Base-by-base conservation (phyloP, 495 filamentous ascomycete species). In the Annulohypoxylon stygium region DNA sequence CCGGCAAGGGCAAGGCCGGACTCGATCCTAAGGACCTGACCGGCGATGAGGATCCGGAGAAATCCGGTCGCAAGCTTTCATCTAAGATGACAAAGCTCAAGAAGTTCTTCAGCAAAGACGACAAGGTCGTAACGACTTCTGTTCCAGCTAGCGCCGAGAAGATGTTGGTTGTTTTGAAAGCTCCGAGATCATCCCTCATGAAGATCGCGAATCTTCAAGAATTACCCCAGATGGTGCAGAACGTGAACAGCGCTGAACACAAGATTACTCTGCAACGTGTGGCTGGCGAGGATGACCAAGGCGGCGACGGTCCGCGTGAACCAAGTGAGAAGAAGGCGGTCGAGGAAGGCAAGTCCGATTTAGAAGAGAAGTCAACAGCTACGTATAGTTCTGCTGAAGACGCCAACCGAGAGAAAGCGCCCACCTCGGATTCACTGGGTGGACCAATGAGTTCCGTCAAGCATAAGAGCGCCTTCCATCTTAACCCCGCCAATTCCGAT, bases 51-150 rank as follows among this genome's bases (percentile, higher is more conserved):
- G 59, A 10, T 5, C 16, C 23, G 0, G 8, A 47, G 14, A 36
- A n/a, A 26, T 50, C 8, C 7, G 8, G 18, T 26, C 51, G 51
- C 50, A 65, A 53, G 50, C 30, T 57, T 10, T 65, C 62, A 30
- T 18, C 26, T 9, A 47, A 30, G 7, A n/a, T 65, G 11, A 23
- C 23, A 10, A 65, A 57, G 39, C 8, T 65, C 9, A 67, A 60
- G 55, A 59, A 59, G 18, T 4, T 65, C 0, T 65, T 65, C 36
- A 41, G 34, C 39, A 54, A 47, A 16, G 62, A 45, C 2, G 23
- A 43, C 12, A 54, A 16, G 9, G 20, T 30, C 11, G 5, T 14
- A 6, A 16, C 20, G 6, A 11, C 23, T 55, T 33, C 23, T 4
- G 4, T 33, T 55, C 3, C 37, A 5, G 6, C 5, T 43, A 4